phyloP scores from a whole-genome alignment of 2,329 filamentous ascomycete genomes.

The Sporothrix pallida region DNA sequence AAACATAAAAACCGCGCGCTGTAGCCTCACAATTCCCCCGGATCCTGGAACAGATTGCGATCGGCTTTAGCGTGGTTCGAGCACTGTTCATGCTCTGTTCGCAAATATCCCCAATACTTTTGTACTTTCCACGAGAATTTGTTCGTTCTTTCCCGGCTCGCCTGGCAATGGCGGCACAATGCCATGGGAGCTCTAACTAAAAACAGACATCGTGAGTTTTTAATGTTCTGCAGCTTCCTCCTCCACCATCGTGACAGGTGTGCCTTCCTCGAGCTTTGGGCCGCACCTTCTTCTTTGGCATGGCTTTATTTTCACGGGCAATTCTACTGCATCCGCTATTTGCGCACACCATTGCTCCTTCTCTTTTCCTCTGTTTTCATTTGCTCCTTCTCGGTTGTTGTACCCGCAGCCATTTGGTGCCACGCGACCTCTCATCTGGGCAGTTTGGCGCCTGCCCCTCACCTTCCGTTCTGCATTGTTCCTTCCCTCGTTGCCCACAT shows the following conservation, averaged over 20 bases:
- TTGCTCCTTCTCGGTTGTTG: conserved; percentile 10
- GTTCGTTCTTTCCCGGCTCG: not conserved
- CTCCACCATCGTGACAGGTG: not conserved
- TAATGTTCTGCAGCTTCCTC: not conserved
- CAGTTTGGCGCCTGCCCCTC: not conserved
- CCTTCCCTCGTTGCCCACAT: conserved; percentile 11
- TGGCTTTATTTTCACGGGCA: not conserved
- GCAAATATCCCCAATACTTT: not conserved
- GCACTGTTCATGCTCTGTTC: conserved; percentile 9
- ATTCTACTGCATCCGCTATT: not conserved
- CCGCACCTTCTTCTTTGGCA: conserved; percentile 4
- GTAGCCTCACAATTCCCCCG: conserved; percentile 18
- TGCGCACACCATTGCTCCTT: not conserved
- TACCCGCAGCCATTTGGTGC: conserved; percentile 2
- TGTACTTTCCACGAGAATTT: not conserved
- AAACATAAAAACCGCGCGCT: not conserved
- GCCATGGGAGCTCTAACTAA: not conserved
- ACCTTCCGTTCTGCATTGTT: not conserved
- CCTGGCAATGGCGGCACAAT: not conserved
- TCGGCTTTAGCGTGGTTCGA: conserved; percentile 24
- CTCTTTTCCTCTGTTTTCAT: conserved; percentile 7
- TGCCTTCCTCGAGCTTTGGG: not conserved
- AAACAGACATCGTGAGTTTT: conserved; percentile 10
- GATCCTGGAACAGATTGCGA: conserved; percentile 25
- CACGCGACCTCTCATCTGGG: not conserved